phyloP scores from a whole-genome alignment of 2,329 filamentous ascomycete genomes.

The Trichocomaceae sp. region DNA sequence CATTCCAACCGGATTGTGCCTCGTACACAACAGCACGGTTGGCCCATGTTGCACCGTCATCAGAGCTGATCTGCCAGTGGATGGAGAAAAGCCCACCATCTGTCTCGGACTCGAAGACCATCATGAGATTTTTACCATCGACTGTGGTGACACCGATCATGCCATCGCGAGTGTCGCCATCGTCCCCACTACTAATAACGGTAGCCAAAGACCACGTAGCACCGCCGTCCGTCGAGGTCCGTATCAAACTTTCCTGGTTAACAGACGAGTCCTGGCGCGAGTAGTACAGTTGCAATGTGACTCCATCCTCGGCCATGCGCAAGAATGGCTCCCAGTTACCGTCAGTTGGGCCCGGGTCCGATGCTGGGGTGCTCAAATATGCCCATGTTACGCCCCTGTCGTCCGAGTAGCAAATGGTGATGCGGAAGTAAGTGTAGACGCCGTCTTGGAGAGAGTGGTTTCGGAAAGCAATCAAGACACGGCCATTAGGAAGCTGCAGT shows the following conservation, averaged over 20 bases:
- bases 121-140: slow-evolving; percentile 1
- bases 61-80: slow-evolving; percentile 3
- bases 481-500: background rate
- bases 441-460: background rate
- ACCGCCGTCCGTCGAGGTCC: background rate
- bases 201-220: background rate
- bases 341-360: background rate
- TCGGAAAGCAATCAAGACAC: slow-evolving; percentile 1
- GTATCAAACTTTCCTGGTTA: slow-evolving; percentile 5
- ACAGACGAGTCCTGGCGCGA: background rate
- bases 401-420: slow-evolving; percentile 5
- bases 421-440: slow-evolving; percentile 1
- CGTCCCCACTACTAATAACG: background rate
- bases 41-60: slow-evolving; percentile 3
- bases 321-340: slow-evolving; percentile 9
- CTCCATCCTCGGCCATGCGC: slow-evolving; percentile 1
- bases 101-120: slow-evolving; percentile 1
- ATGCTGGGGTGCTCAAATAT: background rate
- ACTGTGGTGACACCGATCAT: slow-evolving; percentile 1
- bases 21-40: slow-evolving; percentile 1
- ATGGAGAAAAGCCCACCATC: background rate
- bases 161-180: background rate
- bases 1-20: background rate
- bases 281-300: slow-evolving; percentile 2
- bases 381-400: slow-evolving; percentile 3